Base-by-base conservation (phyloP, 2,329 filamentous ascomycete species). In the Xylariaceae sp. region DNA sequence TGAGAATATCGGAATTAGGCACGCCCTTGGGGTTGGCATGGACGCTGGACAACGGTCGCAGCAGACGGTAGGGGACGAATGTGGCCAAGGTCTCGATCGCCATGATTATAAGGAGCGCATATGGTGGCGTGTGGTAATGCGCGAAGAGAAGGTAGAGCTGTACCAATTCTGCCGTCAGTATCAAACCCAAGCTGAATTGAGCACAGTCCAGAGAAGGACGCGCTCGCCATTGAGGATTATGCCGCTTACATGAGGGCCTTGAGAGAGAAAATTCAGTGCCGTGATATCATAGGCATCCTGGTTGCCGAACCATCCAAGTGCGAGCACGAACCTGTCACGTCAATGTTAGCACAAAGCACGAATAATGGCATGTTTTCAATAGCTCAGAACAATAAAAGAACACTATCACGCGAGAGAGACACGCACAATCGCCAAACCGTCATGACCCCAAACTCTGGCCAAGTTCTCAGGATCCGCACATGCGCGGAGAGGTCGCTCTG, bases 251-350 rank as follows among this genome's bases (percentile, higher is more conserved):
- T 85, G 83, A 49, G 92, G 93, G 17, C 88, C 83, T 74, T 91
- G 86, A 57, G 88, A 87, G 48, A 97, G 78, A 62, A 90, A 72
- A 60, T 83, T 83, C 69, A 90, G 76, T 51, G 84, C 80, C 9
- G 82, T 82, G 54, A 88, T 77, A 72, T 90, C 88, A 71, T 85
- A 80, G 75, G 88, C 85, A 73, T 95, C 90, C 71, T 88, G 89
- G 63, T 86, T 80, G 49, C 85, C 78, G 67, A 82, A 83, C 90
- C 91, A 96, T 51, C 84, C 87, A 51, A 92, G 70, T 23, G 79
- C 84, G 56, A 96, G 78, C 72, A 92, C 87, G 51, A 85, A 73
- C 72, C 83, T 89, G 80, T 55, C 78, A 82, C 42, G 62, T 63
- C 58, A 59, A 58, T 53, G 64, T 52, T 9, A 67, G 79, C 55